Conservation (phyloP, 2,329 filamentous ascomycete genomes). For the Penicillium oxalicum region DNA sequence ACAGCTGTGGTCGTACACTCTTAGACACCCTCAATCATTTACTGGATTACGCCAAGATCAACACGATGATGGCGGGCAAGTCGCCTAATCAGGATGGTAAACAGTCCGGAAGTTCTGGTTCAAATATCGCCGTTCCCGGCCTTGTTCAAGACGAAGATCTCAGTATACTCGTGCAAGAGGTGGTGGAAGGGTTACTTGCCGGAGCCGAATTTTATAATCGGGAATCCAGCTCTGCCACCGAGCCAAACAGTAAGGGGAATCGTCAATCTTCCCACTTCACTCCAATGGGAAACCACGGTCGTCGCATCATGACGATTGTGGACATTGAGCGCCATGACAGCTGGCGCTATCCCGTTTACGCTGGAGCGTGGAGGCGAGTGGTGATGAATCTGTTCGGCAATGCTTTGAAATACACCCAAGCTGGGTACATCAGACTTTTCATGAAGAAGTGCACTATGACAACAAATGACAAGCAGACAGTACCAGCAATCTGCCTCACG, state of each 20-base stretch:
- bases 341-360: slow-evolving; percentile 43
- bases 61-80: slow-evolving; percentile 11
- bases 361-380: slow-evolving; percentile 44
- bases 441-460: slow-evolving; percentile 12
- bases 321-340: slow-evolving; percentile 38
- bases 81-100: neutral
- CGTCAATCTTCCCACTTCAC: neutral
- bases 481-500: slow-evolving; percentile 12
- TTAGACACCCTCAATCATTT: slow-evolving; percentile 40
- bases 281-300: neutral
- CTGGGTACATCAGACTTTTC: slow-evolving; percentile 34
- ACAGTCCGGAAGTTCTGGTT: neutral
- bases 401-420: slow-evolving; percentile 43
- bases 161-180: slow-evolving; percentile 13
- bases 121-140: slow-evolving; percentile 1
- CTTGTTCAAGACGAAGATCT: slow-evolving; percentile 9
- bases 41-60: slow-evolving; percentile 29
- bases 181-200: slow-evolving; percentile 16
- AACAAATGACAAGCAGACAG: slow-evolving; percentile 1
- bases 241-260: neutral
- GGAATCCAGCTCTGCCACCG: neutral
- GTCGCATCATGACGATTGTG: slow-evolving; percentile 24
- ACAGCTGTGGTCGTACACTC: slow-evolving; percentile 38
- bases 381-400: slow-evolving; percentile 48
- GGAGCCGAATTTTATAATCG: slow-evolving; percentile 12